Conservation (phyloP, 306 rosid species). For the Fragaria ananassa region DNA sequence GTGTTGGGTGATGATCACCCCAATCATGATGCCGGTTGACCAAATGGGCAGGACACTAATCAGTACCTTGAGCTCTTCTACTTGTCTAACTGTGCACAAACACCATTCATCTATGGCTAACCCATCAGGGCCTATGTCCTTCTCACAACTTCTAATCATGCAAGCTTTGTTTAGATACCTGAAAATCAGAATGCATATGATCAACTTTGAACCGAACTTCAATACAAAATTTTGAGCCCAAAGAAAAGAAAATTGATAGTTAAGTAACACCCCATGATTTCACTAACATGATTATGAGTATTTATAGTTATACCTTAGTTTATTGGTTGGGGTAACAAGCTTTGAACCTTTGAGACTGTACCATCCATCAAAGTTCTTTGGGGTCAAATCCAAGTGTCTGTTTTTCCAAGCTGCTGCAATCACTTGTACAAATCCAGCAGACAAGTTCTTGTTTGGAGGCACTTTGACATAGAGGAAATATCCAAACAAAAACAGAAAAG, state of each 20-base stretch:
- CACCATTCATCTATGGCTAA: constrained; percentile 55
- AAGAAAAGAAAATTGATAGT: background rate
- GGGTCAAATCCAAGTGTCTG: constrained; percentile 44
- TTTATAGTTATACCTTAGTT: constrained; percentile 41
- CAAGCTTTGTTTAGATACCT: constrained; percentile 88
- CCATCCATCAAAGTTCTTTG: constrained; percentile 44
- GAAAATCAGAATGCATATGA: background rate
- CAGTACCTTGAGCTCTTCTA: constrained; percentile 71
- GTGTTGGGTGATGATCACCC: constrained; percentile 34
- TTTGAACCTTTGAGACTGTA: constrained; percentile 43
- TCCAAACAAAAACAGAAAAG: constrained; percentile 57
- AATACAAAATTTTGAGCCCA: background rate
- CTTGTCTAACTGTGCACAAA: constrained; percentile 66
- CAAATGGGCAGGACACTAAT: constrained; percentile 71
- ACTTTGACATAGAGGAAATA: constrained; percentile 41
- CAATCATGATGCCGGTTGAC: constrained; percentile 55
- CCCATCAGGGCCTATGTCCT: constrained; percentile 48
- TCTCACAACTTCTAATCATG: constrained; percentile 42
- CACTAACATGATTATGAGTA: background rate
- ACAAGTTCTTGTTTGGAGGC: constrained; percentile 50
- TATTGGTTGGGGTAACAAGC: constrained; percentile 56
- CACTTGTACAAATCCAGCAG: constrained; percentile 50
- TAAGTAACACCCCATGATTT: background rate
- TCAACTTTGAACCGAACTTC: background rate
- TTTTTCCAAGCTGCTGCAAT: constrained; percentile 62